Evolutionary conservation across 1,284 basidiomycete genomes (phyloP).

Genomic region (Ganoderma boninense): DNA sequence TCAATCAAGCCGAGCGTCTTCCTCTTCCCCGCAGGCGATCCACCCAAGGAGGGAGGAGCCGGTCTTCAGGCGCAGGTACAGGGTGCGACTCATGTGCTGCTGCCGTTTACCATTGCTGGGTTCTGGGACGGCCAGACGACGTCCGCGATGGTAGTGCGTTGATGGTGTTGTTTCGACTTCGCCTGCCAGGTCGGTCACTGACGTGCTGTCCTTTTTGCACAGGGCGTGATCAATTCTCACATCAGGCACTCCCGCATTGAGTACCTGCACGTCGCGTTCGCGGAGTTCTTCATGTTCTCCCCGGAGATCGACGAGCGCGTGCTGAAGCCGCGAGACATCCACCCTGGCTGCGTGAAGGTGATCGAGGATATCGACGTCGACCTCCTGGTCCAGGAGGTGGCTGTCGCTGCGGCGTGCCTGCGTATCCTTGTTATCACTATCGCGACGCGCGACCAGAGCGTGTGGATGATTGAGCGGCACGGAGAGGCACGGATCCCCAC

Average conservation of each 20-base stretch:
- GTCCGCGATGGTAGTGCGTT: background rate
- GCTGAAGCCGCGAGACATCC: background rate
- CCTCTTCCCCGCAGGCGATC: background rate
- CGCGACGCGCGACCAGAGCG: constrained; percentile 2
- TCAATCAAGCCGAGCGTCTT: constrained; percentile 6
- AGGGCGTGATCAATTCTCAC: constrained; percentile 7
- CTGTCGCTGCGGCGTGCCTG: background rate
- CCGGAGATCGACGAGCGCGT: constrained; percentile 13
- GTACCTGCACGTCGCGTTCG: constrained; percentile 17
- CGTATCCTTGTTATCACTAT: constrained; percentile 17
- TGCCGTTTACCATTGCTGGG: background rate
- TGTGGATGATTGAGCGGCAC: constrained; percentile 14
- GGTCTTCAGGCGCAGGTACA: background rate
- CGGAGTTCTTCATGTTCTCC: constrained; percentile 10
- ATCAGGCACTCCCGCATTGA: constrained; percentile 10
- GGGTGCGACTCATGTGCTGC: background rate
- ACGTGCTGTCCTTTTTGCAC: background rate
- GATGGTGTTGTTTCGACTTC: background rate
- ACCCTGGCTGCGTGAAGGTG: background rate
- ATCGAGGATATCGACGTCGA: constrained; percentile 11
- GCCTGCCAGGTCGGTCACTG: background rate
- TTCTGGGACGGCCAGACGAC: background rate
- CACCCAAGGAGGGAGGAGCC: background rate
- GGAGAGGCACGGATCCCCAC: background rate
- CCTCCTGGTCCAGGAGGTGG: constrained; percentile 5